These are phyloP conservation scores for Arxiozyma heterogenica DNA, from an alignment of 1,139 yeast genomes.

Conservation along the genomic window DNA sequence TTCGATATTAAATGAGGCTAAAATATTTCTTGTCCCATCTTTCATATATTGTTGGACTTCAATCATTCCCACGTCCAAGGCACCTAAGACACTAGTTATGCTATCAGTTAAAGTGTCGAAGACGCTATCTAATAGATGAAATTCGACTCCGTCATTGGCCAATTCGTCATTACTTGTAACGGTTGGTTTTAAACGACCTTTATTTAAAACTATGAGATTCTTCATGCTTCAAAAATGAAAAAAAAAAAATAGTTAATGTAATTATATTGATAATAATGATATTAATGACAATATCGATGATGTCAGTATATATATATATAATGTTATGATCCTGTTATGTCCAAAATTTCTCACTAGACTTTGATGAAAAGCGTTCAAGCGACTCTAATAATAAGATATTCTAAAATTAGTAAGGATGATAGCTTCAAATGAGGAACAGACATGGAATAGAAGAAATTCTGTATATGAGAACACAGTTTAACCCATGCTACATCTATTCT, in stretches of 20 bases:
- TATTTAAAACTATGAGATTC: slow-evolving; percentile 48
- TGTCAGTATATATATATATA: neutral
- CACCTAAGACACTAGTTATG: slow-evolving; percentile 57
- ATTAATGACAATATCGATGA: neutral
- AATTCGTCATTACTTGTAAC: slow-evolving; percentile 50
- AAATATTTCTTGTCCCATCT: slow-evolving; percentile 42
- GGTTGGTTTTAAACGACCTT: slow-evolving; percentile 43
- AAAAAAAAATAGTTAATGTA: neutral
- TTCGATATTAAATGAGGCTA: slow-evolving; percentile 49
- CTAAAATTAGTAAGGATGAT: too few relatives aligned
- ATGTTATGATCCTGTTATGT: neutral
- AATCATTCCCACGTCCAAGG: slow-evolving; percentile 47
- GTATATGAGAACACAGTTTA: too few relatives aligned
- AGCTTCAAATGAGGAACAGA: too few relatives aligned
- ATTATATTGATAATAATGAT: too few relatives aligned
- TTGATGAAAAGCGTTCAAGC: neutral
- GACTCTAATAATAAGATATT: neutral
- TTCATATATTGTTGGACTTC: slow-evolving; percentile 56
- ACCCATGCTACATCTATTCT: too few relatives aligned
- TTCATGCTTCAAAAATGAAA: slow-evolving; percentile 35
- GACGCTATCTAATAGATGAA: slow-evolving; percentile 37
- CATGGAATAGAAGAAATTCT: too few relatives aligned
- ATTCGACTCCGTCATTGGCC: slow-evolving; percentile 33
- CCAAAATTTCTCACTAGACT: too few relatives aligned
- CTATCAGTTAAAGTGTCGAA: slow-evolving; percentile 73